These are phyloP conservation scores for Lachnellula suecica DNA, from an alignment of 2,329 filamentous ascomycete species.

Conservation along the genomic window DNA sequence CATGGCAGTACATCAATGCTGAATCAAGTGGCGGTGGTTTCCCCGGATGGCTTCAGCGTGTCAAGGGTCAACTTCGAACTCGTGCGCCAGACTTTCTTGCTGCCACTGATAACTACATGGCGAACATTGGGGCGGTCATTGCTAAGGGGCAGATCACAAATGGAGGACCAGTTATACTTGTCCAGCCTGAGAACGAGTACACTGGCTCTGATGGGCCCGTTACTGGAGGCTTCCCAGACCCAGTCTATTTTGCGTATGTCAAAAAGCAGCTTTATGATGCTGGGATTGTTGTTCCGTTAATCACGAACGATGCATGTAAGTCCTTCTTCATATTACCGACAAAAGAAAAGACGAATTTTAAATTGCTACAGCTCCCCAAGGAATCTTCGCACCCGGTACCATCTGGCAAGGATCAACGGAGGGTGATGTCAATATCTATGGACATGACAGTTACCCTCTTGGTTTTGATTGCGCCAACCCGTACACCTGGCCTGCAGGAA, in stretches of 20 bases:
- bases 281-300: constrained; percentile 71
- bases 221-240: constrained; percentile 58
- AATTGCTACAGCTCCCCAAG: constrained; percentile 10
- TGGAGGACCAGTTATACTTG: constrained; percentile 74
- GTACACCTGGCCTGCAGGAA: constrained; percentile 55
- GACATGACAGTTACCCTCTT: constrained; percentile 43
- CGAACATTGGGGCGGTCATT: constrained; percentile 62
- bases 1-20: constrained; percentile 70
- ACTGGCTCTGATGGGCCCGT: constrained; percentile 47
- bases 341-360: background rate
- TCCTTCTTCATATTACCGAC: background rate
- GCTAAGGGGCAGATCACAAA: constrained; percentile 79
- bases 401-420: constrained; percentile 27
- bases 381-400: constrained; percentile 30
- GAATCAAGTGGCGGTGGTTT: constrained; percentile 76
- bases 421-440: constrained; percentile 35
- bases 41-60: constrained; percentile 74
- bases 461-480: constrained; percentile 47
- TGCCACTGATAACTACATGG: constrained; percentile 62
- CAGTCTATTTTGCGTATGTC: constrained; percentile 68
- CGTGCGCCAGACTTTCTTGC: constrained; percentile 59
- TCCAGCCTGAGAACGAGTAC: constrained; percentile 85
- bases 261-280: constrained; percentile 65
- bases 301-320: constrained; percentile 67
- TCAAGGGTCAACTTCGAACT: constrained; percentile 65